Evolutionary conservation across 1,284 basidiomycete genomes (phyloP).

Genomic region (Cerrena zonata): DNA sequence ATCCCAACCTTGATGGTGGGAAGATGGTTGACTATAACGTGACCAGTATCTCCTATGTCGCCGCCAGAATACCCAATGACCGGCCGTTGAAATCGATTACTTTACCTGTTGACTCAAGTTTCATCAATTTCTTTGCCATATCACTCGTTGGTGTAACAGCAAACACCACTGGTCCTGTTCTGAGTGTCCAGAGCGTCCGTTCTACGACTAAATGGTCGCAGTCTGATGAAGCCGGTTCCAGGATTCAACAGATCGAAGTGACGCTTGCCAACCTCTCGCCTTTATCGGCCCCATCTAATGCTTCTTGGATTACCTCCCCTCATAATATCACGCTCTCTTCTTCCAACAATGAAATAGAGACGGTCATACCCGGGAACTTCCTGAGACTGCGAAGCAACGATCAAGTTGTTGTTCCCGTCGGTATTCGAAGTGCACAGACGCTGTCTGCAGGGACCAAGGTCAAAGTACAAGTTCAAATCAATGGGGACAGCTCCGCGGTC

Average conservation of each 20-base stretch:
- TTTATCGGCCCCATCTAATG: constrained; percentile 4
- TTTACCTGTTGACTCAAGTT: constrained; percentile 13
- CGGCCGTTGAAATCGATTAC: constrained; percentile 13
- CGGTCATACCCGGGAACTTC: constrained; percentile 20
- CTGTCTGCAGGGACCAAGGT: constrained; percentile 20
- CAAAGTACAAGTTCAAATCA: constrained; percentile 24
- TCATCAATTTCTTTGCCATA: constrained; percentile 27
- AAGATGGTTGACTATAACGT: constrained; percentile 12
- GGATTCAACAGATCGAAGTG: constrained; percentile 23
- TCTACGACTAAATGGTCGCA: constrained; percentile 21
- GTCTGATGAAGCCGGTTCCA: constrained; percentile 3
- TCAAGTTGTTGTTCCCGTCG: constrained; percentile 23
- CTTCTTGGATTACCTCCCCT: constrained; percentile 17
- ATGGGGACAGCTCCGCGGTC: constrained; percentile 27
- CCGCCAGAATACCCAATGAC: constrained; percentile 11
- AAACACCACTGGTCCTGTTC: not conserved
- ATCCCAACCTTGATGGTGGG: constrained; percentile 11
- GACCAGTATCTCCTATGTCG: constrained; percentile 16
- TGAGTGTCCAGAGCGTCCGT: constrained; percentile 21
- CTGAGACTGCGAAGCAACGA: constrained; percentile 23
- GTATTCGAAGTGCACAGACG: constrained; percentile 16
- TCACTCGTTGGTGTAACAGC: constrained; percentile 16
- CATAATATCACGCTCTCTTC: constrained; percentile 16
- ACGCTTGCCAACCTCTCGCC: constrained; percentile 22
- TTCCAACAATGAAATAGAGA: constrained; percentile 13